These are phyloP conservation scores for Pseudocercospora pini-densiflorae DNA, from an alignment of 2,329 filamentous ascomycete genomes.

Conservation along the genomic window DNA sequence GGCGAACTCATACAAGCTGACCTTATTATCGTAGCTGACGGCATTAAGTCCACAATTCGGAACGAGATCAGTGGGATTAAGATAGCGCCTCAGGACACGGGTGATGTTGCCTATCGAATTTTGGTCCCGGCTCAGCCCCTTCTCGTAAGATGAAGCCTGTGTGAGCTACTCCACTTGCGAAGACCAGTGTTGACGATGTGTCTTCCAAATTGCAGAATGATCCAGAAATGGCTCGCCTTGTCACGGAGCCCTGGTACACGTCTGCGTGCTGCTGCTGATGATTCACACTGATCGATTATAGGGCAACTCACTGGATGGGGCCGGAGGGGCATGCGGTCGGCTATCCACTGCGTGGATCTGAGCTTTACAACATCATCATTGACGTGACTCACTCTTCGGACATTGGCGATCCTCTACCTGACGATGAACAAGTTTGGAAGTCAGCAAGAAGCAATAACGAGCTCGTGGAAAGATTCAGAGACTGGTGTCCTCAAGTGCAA, in stretches of 20 bases:
- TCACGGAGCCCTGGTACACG: constrained; percentile 34
- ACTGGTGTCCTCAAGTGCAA: constrained; percentile 38
- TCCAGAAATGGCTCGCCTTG: constrained; percentile 34
- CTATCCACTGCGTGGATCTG: constrained; percentile 38
- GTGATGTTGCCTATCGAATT: constrained; percentile 40
- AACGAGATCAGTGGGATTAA: constrained; percentile 33
- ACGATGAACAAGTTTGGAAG: constrained; percentile 37
- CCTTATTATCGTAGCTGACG: constrained; percentile 39
- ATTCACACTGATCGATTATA: no score
- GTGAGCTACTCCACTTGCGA: no score
- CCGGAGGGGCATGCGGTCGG: constrained; percentile 40
- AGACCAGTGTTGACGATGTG: no score
- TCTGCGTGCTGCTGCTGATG: no score
- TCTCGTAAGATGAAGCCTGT: constrained; percentile 15
- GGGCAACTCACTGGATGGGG: constrained; percentile 37
- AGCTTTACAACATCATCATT: constrained; percentile 42
- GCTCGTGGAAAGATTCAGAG: constrained; percentile 34
- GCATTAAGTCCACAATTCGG: constrained; percentile 37
- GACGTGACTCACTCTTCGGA: constrained; percentile 29
- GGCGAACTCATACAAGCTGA: constrained; percentile 32
- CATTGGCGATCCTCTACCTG: constrained; percentile 25
- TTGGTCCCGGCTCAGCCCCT: constrained; percentile 33
- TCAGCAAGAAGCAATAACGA: constrained; percentile 35
- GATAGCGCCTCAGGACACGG: constrained; percentile 36
- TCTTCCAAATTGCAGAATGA: constrained; percentile 20